These are phyloP conservation scores for Venturia carpophila DNA, from an alignment of 2,329 filamentous ascomycete genomes.

Conservation along the genomic window DNA sequence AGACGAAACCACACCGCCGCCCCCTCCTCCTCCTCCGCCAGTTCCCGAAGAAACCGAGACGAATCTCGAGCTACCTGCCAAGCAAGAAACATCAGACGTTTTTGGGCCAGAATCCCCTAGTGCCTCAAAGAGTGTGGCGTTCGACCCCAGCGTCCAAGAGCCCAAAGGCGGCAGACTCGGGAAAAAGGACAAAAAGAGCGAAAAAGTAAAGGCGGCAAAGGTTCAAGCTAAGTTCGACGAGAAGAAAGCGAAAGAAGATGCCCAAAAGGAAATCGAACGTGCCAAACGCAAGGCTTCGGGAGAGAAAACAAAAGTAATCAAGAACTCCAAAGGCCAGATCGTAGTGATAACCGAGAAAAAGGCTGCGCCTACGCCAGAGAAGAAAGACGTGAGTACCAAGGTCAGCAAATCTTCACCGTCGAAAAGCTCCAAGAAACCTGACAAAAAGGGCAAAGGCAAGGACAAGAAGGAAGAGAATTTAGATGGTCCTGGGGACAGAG, in stretches of 20 bases:
- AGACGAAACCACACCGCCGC: not conserved
- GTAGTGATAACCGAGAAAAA: conserved; percentile 17
- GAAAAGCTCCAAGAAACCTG: conserved; percentile 12
- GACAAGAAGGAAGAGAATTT: conserved; percentile 1
- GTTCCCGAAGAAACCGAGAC: not conserved
- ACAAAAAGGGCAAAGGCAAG: not conserved
- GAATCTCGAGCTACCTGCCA: not conserved
- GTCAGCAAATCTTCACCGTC: conserved; percentile 10
- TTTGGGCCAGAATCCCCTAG: conserved; percentile 6
- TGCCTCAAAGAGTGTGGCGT: conserved; percentile 14
- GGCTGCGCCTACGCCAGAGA: not conserved
- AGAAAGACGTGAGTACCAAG: conserved; percentile 9
- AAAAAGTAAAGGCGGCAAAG: conserved; percentile 14
- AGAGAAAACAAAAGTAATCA: not conserved
- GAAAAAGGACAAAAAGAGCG: conserved; percentile 17
- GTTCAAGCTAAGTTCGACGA: conserved; percentile 5
- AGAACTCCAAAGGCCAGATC: conserved; percentile 17
- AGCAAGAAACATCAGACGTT: not conserved
- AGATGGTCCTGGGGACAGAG: not conserved
- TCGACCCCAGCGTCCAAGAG: conserved; percentile 18
- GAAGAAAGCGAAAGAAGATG: conserved; percentile 17
- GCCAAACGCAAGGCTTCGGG: conserved; percentile 10
- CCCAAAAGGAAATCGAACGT: conserved; percentile 16
- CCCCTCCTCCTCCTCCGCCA: not conserved
- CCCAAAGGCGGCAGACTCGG: conserved; percentile 17